These are phyloP conservation scores for Euryodendron excelsum DNA, from an alignment of 148 eudicot species.

Conservation along the genomic window DNA sequence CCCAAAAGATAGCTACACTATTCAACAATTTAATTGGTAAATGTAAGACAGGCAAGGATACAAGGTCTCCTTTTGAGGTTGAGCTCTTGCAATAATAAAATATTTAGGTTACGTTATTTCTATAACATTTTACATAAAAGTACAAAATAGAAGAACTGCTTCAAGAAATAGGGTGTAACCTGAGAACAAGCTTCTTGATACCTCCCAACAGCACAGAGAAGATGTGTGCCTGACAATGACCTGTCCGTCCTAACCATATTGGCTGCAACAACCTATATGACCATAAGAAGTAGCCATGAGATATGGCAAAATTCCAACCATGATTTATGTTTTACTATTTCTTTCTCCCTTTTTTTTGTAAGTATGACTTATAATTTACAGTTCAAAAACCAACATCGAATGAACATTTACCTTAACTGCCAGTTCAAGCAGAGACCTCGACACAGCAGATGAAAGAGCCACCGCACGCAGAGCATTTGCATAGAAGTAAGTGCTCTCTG, in stretches of 20 bases:
- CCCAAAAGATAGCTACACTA: no score
- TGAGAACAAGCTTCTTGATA: conserved; percentile 99
- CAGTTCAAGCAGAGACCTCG: conserved; percentile 85
- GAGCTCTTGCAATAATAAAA: background rate
- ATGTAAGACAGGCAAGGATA: no score
- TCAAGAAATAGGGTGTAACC: conserved; percentile 39
- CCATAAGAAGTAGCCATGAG: conserved; percentile 3
- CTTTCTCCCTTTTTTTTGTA: background rate
- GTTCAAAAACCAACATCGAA: background rate
- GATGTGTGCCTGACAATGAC: conserved; percentile 93
- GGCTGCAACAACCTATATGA: conserved; percentile 90
- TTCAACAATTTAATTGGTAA: no score
- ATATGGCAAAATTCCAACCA: background rate
- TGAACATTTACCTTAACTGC: conserved; percentile 75
- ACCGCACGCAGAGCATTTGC: conserved; percentile 94
- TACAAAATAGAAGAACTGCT: background rate
- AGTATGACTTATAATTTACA: background rate
- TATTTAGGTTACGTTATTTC: background rate
- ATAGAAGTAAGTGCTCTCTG: conserved; percentile 89
- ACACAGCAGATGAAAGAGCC: conserved; percentile 98
- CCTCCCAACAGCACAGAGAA: conserved; percentile 98
- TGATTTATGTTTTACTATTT: background rate
- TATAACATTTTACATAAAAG: background rate
- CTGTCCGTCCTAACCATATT: conserved; percentile 97
- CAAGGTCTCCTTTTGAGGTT: background rate